These are phyloP conservation scores for Apiospora kogelbergensis DNA, from an alignment of 2,329 filamentous ascomycete species.

Conservation along the genomic window DNA sequence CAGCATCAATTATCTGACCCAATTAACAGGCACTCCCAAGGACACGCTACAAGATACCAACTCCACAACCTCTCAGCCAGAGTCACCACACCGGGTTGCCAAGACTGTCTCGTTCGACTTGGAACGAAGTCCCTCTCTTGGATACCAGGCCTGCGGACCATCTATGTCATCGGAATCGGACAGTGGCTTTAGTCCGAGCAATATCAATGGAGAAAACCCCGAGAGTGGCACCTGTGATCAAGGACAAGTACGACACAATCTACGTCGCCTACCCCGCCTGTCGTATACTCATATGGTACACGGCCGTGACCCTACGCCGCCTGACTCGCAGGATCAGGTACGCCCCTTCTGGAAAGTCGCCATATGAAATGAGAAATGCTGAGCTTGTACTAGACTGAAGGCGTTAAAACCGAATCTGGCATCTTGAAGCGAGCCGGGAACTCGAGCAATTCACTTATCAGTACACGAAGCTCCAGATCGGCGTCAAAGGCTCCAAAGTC, in stretches of 20 bases:
- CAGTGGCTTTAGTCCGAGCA: not conserved
- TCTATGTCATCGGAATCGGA: not conserved
- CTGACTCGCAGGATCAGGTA: not conserved
- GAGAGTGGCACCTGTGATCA: not conserved
- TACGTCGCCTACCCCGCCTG: not conserved
- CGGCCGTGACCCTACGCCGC: not conserved
- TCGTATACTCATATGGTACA: not conserved
- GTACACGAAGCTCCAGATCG: not conserved
- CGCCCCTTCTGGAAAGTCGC: too few species aligned
- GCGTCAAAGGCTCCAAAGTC: not conserved
- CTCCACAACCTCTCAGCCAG: not conserved
- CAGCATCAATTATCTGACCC: not conserved
- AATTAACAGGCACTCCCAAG: conserved; percentile 1
- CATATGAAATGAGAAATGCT: not conserved
- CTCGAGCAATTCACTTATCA: not conserved
- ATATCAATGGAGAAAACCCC: not conserved
- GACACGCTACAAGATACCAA: not conserved
- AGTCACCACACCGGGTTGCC: not conserved
- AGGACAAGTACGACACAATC: not conserved
- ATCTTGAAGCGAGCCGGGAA: not conserved
- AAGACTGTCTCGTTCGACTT: not conserved
- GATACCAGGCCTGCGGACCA: not conserved
- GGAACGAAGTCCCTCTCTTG: not conserved
- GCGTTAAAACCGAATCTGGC: not conserved
- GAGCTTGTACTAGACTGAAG: not conserved